phyloP scores from a whole-genome alignment of 2,329 filamentous ascomycete species.

The Calonectria pteridis region DNA sequence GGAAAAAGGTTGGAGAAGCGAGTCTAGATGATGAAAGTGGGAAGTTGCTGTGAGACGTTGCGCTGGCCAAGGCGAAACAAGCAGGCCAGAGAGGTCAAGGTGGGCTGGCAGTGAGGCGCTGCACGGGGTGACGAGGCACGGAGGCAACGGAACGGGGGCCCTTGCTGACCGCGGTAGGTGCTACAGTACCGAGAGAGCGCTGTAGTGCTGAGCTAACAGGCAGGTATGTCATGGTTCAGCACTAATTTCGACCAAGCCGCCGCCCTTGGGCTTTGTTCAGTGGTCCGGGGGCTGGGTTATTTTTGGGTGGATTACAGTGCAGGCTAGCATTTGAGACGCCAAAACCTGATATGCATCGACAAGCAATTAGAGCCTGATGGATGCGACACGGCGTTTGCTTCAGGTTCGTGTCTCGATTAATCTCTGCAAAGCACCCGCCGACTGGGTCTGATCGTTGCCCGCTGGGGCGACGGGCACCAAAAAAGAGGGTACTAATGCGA shows the following conservation, averaged over 20 bases:
- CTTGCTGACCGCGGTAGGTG: conserved; percentile 27
- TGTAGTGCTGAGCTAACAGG: conserved; percentile 10
- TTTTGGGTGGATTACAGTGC: conserved; percentile 19
- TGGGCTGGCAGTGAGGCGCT: conserved; percentile 39
- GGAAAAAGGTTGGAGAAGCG: conserved; percentile 40
- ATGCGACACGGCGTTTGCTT: conserved; percentile 22
- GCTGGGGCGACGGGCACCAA: neutral
- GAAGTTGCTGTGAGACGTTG: conserved; percentile 45
- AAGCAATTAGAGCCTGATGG: conserved; percentile 1
- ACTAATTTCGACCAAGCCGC: conserved; percentile 13
- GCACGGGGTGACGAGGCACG: conserved; percentile 48
- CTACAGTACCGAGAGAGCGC: conserved; percentile 12
- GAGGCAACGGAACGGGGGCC: conserved; percentile 34
- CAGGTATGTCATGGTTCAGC: conserved; percentile 19
- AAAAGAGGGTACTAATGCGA: conserved; percentile 15
- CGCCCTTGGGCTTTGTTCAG: neutral
- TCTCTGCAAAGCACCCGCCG: conserved; percentile 14
- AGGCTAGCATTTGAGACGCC: neutral
- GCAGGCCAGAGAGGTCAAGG: conserved; percentile 29
- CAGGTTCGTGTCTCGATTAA: conserved; percentile 16
- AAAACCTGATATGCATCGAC: conserved; percentile 8
- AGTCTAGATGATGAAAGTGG: conserved; percentile 41
- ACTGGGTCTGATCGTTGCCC: conserved; percentile 13
- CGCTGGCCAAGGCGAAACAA: conserved; percentile 47
- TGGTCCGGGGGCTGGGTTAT: conserved; percentile 5